Evolutionary conservation across 23 red algal genomes (phyloP).

Genomic region (Agarophyton chilense): DNA sequence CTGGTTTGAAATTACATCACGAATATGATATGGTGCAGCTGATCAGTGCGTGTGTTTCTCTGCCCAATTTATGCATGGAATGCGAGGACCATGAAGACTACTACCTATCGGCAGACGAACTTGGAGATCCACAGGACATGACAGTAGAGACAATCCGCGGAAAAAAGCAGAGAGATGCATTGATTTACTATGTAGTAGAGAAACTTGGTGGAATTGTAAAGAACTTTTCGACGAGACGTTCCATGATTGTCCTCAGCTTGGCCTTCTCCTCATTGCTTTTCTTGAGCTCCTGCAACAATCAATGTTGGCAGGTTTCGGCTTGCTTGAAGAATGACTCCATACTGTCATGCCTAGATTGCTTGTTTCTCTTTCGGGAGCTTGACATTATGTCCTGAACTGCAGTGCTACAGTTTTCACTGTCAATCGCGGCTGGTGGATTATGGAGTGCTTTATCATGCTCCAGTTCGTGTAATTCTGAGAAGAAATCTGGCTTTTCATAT

Average conservation of each 20-base stretch:
- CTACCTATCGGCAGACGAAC: background rate
- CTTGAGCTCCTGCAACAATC: too few species aligned
- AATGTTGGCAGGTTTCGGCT: too few species aligned
- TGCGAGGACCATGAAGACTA: too few species aligned
- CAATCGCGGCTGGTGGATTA: background rate
- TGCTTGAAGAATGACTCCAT: too few species aligned
- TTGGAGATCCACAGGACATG: background rate
- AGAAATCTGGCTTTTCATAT: background rate
- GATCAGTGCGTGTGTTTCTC: too few species aligned
- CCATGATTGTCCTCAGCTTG: too few species aligned
- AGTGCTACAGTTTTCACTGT: background rate
- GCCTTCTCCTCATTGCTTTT: too few species aligned
- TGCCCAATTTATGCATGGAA: too few species aligned
- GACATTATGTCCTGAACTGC: background rate
- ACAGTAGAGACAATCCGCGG: background rate
- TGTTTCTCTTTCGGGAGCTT: background rate
- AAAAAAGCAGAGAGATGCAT: background rate
- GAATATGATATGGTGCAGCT: background rate
- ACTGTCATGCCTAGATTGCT: background rate
- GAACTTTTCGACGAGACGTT: background rate
- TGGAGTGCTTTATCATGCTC: background rate
- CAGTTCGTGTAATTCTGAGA: background rate
- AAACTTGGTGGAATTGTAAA: background rate
- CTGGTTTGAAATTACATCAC: background rate
- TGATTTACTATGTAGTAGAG: background rate